Evolutionary conservation across 176 grass and related monocot species (phyloP).

Genomic region (Oryza australiensis): DNA sequence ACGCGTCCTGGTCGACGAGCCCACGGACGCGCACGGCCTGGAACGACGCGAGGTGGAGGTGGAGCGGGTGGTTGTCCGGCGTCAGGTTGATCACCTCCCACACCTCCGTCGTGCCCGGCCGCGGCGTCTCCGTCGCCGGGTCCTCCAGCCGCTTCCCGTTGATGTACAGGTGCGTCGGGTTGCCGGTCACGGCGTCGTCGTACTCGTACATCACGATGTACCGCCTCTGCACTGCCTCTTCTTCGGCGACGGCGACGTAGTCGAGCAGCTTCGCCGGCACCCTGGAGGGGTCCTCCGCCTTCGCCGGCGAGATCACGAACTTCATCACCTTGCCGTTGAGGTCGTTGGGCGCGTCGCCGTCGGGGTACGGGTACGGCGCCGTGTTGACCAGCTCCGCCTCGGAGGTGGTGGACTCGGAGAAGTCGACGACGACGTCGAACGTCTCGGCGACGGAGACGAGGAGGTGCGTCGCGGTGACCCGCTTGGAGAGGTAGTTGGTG

Average conservation of each 20-base stretch:
- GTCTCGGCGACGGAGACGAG: slow-evolving; percentile 52
- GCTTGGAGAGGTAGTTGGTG: slow-evolving; percentile 47
- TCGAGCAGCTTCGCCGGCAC: slow-evolving; percentile 41
- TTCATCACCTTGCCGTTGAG: slow-evolving; percentile 62
- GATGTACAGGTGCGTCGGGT: slow-evolving; percentile 70
- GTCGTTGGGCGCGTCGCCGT: slow-evolving; percentile 26
- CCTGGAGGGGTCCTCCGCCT: slow-evolving; percentile 9
- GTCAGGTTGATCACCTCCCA: slow-evolving; percentile 89
- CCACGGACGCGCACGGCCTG: slow-evolving; percentile 39
- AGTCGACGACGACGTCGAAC: slow-evolving; percentile 68
- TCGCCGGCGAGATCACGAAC: slow-evolving; percentile 30
- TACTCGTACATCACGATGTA: slow-evolving; percentile 75
- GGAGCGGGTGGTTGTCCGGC: slow-evolving; percentile 73
- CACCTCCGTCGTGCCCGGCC: slow-evolving; percentile 54
- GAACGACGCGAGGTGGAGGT: slow-evolving; percentile 67
- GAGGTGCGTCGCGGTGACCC: slow-evolving; percentile 17
- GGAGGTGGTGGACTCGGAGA: not conserved
- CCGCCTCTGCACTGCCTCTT: slow-evolving; percentile 32
- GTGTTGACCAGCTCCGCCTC: slow-evolving; percentile 50
- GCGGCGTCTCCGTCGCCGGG: slow-evolving; percentile 69
- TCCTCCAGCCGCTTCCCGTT: slow-evolving; percentile 69
- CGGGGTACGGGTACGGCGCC: slow-evolving; percentile 67
- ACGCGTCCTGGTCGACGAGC: slow-evolving; percentile 22
- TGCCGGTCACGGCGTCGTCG: slow-evolving; percentile 37
- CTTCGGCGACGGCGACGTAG: slow-evolving; percentile 37